These are phyloP conservation scores for Medakamo hakoo DNA, from an alignment of 139 green algal genomes.

Conservation along the genomic window DNA sequence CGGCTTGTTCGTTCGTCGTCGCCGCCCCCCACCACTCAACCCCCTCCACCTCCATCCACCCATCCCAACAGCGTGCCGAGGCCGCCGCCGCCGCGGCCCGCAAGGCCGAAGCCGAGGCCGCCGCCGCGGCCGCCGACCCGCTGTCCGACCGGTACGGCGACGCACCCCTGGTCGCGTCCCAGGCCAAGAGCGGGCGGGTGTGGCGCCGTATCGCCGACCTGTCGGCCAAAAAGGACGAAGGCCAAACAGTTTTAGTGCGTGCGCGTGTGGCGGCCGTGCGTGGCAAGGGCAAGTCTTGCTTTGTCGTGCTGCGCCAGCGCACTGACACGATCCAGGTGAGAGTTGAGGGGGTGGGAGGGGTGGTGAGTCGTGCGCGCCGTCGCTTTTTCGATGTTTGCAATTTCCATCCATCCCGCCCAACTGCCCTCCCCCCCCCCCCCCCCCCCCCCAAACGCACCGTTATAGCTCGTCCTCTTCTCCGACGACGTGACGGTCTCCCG, in stretches of 20 bases:
- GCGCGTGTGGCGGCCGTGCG: slow-evolving; percentile 73
- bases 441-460: too few relatives aligned
- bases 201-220: slow-evolving; percentile 44
- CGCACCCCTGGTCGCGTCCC: slow-evolving; percentile 59
- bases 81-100: too few relatives aligned
- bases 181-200: slow-evolving; percentile 17
- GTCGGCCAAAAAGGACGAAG: slow-evolving; percentile 16
- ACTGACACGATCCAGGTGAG: slow-evolving; percentile 67
- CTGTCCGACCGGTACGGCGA: slow-evolving; percentile 84
- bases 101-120: too few relatives aligned
- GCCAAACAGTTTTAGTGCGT: slow-evolving; percentile 45
- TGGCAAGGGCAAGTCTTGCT: slow-evolving; percentile 89
- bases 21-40: neutral
- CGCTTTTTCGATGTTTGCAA: neutral
- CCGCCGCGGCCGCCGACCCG: slow-evolving; percentile 64
- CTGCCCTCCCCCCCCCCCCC: neutral
- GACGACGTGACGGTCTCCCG: slow-evolving; percentile 73
- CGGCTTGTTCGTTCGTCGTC: neutral
- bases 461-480: slow-evolving; percentile 73
- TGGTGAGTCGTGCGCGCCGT: too few relatives aligned
- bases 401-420: neutral
- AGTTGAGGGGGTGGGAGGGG: neutral
- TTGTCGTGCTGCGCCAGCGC: slow-evolving; percentile 81
- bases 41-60: neutral
- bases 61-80: neutral